phyloP scores from a whole-genome alignment of 2,329 filamentous ascomycete species.

The Chrysosporium queenslandicum region DNA sequence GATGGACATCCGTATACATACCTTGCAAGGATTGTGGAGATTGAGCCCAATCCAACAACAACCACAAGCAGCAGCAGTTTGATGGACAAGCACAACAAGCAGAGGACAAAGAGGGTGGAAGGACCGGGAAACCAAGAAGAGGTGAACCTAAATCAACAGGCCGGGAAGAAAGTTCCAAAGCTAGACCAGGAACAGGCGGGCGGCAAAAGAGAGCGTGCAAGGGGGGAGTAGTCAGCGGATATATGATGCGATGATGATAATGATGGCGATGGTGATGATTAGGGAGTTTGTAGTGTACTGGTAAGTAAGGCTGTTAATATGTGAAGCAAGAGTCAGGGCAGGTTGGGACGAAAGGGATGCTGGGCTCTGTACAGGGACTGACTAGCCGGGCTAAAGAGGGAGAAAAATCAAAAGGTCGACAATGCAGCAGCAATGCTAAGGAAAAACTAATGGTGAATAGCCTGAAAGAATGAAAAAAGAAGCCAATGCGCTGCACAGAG shows the following conservation, averaged over 20 bases:
- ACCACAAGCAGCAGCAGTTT: not conserved
- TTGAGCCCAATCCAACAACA: constrained; percentile 4
- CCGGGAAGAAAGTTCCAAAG: too few species aligned
- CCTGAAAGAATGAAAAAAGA: not conserved
- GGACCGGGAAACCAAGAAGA: too few species aligned
- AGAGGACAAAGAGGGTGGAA: not conserved
- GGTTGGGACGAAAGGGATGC: not conserved
- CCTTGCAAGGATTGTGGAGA: constrained; percentile 8
- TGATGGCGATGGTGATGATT: too few species aligned
- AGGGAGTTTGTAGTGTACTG: not conserved
- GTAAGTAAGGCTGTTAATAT: not conserved
- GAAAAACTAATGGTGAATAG: too few species aligned
- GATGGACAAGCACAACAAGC: not conserved
- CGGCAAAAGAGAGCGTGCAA: not conserved
- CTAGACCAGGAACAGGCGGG: not conserved
- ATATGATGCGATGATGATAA: too few species aligned
- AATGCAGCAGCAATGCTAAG: not conserved
- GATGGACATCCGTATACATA: not conserved
- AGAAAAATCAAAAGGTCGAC: not conserved
- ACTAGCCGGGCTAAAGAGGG: not conserved
- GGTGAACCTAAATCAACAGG: too few species aligned
- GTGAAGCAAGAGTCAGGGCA: not conserved
- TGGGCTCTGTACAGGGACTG: not conserved
- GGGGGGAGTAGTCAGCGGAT: too few species aligned
- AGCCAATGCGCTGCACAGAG: not conserved